Evolutionary conservation across 106 monocot genomes (phyloP).

Genomic region (Iris macrosiphon): DNA sequence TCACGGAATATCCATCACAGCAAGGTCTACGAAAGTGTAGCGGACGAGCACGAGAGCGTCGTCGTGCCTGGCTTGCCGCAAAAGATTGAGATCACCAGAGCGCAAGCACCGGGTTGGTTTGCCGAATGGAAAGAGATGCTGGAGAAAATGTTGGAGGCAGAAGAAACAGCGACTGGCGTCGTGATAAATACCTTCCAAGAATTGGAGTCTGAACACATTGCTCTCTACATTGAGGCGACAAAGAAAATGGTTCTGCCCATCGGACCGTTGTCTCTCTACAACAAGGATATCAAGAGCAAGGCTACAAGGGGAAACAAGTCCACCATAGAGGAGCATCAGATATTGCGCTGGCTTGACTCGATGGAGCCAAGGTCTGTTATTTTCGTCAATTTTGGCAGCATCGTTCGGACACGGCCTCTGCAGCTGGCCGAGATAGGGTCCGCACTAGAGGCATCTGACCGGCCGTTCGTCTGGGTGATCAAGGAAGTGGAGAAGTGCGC

Average conservation of each 20-base stretch:
- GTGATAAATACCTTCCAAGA: slow-evolving; percentile 41
- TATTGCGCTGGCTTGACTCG: slow-evolving; percentile 32
- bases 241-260: slow-evolving; percentile 44
- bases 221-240: slow-evolving; percentile 13
- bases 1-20: not conserved
- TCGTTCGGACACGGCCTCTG: slow-evolving; percentile 2
- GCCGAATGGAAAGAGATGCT: not conserved
- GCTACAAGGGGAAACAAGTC: slow-evolving; percentile 20
- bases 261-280: slow-evolving; percentile 41
- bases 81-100: slow-evolving; percentile 18
- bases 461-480: slow-evolving; percentile 33
- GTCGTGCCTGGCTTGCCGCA: slow-evolving; percentile 42
- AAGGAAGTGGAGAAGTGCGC: slow-evolving; percentile 5
- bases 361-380: slow-evolving; percentile 29
- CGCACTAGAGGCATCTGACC: slow-evolving; percentile 30
- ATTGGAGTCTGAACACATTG: slow-evolving; percentile 25
- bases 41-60: slow-evolving; percentile 16
- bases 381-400: slow-evolving; percentile 49
- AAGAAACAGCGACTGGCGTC: slow-evolving; percentile 22
- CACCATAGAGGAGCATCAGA: slow-evolving; percentile 2
- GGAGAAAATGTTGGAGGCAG: not conserved
- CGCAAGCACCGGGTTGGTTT: slow-evolving; percentile 19
- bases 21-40: slow-evolving; percentile 8
- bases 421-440: slow-evolving; percentile 16
- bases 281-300: slow-evolving; percentile 3